Evolutionary conservation across 73 alveolate species (phyloP), one percentile per base, ranked within the genome.

Genomic region (Stentor roeselii): DNA sequence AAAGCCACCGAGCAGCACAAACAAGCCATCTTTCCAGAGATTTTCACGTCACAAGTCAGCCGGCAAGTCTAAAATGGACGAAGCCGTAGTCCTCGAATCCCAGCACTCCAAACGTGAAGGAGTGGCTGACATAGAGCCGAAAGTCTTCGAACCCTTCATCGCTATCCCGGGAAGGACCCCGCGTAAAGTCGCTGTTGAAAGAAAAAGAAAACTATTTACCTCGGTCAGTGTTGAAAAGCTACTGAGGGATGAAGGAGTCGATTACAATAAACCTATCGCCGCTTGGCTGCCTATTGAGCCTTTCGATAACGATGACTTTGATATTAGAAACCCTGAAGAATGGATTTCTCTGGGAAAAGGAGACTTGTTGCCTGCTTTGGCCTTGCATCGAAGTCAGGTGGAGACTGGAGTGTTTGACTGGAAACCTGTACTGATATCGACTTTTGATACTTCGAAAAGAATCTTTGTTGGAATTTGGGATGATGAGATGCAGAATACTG

Each of bases 201-300:
- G 99, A 88, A 91, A 95, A 95, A 96, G 88, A 86, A 97, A 97
- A 83, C 98, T 95, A n/a, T 97, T 93, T 86, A 96, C 96, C 3
- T 93, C 99, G 39, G 91, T 95, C 50, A 86, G 94, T 78, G 93
- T 97, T 31, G 99, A 97, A 86, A 96, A 95, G 35, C 87, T 97
- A 38, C 86, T 97, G 74, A 91, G 93, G 82, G 90, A 78, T 76
- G 76, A 83, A 36, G 98, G 96, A 59, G 94, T 96, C 87, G 85
- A 92, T 42, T 82, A 89, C 39, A 91, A 92, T 0, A 91, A 89
- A 78, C 95, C 97, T 75, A 90, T 86, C 83, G 98, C 87, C 60
- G 98, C 95, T 78, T 96, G 99, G 99, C 95, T 98, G 3, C 98
- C 99, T 39, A 90, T 98, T 75, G 99, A 97, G 78, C 98, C 97